Percentiles rank a stretch among this genome's conserved stretches.
phyloP scores from a whole-genome alignment of 2,329 filamentous ascomycete genomes.

The Exophiala spinifera region DNA sequence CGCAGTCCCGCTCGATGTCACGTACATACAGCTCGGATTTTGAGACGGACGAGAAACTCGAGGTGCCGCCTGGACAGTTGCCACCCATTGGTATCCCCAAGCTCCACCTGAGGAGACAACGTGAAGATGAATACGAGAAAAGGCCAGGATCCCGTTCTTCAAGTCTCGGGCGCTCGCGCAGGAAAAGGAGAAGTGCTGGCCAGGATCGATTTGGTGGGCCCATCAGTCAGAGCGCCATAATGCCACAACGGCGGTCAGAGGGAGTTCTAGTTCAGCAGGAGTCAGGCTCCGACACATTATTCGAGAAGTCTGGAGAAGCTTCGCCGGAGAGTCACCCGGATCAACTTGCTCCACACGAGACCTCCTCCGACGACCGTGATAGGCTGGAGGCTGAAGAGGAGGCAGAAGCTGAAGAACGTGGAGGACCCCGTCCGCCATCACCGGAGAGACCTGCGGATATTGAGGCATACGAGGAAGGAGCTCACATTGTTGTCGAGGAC shows the following conservation, averaged over 20 bases:
- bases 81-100: constrained; percentile 69
- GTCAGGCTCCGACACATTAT: constrained; percentile 25
- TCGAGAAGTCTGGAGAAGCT: constrained; percentile 28
- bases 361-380: constrained; percentile 33
- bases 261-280: constrained; percentile 15
- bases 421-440: constrained; percentile 23
- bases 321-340: constrained; percentile 23
- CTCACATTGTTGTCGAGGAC: constrained; percentile 77
- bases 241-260: constrained; percentile 54
- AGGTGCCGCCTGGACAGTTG: constrained; percentile 66
- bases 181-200: constrained; percentile 66
- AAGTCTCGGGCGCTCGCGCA: constrained; percentile 44
- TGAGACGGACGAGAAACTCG: constrained; percentile 50
- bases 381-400: constrained; percentile 38
- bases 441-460: constrained; percentile 37
- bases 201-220: constrained; percentile 78
- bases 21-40: constrained; percentile 57
- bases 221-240: constrained; percentile 85
- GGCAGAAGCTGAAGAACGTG: constrained; percentile 31
- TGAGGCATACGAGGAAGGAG: constrained; percentile 77
- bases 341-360: constrained; percentile 7
- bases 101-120: constrained; percentile 76
- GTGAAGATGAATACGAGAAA: constrained; percentile 65
- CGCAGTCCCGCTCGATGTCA: constrained; percentile 78
- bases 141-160: constrained; percentile 54